Evolutionary conservation across 2,329 filamentous ascomycete species (phyloP).

Genomic region (Nothomitra cinnamomea): DNA sequence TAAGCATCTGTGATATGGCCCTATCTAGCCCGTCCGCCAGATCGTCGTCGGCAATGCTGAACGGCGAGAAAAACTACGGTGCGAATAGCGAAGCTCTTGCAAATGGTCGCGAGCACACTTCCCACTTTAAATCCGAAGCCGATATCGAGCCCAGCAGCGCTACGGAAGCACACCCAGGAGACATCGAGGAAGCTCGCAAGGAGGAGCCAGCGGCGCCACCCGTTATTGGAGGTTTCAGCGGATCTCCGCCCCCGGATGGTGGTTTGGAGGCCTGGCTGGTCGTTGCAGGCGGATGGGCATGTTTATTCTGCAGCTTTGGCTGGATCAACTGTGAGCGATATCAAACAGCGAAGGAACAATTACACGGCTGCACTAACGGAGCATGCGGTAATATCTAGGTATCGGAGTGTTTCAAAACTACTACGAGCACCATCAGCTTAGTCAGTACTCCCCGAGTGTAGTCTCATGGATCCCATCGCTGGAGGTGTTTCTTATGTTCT

Average conservation of each 20-base stretch:
- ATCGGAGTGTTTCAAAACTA: conserved; percentile 41
- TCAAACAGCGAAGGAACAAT: neutral
- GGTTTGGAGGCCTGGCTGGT: conserved; percentile 40
- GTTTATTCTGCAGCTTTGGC: conserved; percentile 32
- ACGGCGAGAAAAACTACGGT: neutral
- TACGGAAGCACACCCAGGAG: neutral
- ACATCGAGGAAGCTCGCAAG: conserved; percentile 5
- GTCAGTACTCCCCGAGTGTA: conserved; percentile 32
- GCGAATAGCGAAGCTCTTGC: neutral
- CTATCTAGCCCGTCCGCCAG: neutral
- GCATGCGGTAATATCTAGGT: conserved; percentile 15
- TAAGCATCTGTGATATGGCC: neutral
- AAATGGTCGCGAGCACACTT: neutral
- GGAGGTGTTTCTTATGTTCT: conserved; percentile 38
- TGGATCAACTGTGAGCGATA: conserved; percentile 29
- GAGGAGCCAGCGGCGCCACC: conserved; percentile 13
- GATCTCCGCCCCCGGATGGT: conserved; percentile 42
- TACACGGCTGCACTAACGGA: conserved; percentile 8
- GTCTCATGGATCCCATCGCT: conserved; percentile 46
- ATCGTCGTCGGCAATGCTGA: neutral
- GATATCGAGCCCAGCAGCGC: neutral
- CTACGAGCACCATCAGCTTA: conserved; percentile 34
- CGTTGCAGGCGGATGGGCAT: conserved; percentile 31
- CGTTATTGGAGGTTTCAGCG: conserved; percentile 19
- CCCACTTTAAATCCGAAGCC: neutral